Percentiles rank a stretch among this genome's conserved stretches.
These are phyloP conservation scores for Alternaria tenuissima DNA, from an alignment of 2,329 filamentous ascomycete species.

Conservation along the genomic window DNA sequence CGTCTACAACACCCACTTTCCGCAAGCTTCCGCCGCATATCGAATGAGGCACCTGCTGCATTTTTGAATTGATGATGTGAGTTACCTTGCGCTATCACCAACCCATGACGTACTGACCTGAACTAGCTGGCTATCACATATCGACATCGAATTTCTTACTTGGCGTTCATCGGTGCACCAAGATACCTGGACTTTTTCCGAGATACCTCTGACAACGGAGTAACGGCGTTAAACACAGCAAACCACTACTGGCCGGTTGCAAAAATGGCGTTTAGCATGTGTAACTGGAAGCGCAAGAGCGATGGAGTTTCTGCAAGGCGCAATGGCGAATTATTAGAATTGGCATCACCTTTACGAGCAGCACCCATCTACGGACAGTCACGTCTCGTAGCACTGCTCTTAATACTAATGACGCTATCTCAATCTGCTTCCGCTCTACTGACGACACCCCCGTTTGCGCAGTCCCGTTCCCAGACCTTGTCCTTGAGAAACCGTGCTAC, in stretches of 20 bases:
- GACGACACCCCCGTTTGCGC: slow-evolving; percentile 23
- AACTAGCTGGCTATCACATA: slow-evolving; percentile 9
- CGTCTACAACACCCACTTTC: not conserved
- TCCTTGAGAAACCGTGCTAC: slow-evolving; percentile 32
- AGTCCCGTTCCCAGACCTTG: slow-evolving; percentile 19
- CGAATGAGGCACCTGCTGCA: not conserved
- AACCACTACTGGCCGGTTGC: slow-evolving; percentile 20
- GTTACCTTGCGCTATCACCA: not conserved
- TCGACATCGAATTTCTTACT: slow-evolving; percentile 11
- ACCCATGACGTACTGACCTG: slow-evolving; percentile 1
- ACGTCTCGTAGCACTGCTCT: slow-evolving; percentile 33
- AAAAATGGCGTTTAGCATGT: slow-evolving; percentile 27
- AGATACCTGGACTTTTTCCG: slow-evolving; percentile 19
- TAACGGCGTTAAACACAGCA: slow-evolving; percentile 32
- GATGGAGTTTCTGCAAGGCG: slow-evolving; percentile 21
- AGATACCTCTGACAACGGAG: slow-evolving; percentile 43
- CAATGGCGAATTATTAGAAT: slow-evolving; percentile 19
- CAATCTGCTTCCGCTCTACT: slow-evolving; percentile 34
- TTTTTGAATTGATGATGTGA: slow-evolving; percentile 10
- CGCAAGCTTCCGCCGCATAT: not conserved
- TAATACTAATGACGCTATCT: slow-evolving; percentile 48
- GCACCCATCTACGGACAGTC: slow-evolving; percentile 22
- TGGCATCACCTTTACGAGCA: slow-evolving; percentile 21
- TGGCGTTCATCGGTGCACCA: slow-evolving; percentile 16
- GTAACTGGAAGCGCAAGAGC: slow-evolving; percentile 29